A percentile compares a stretch with the other conserved stretches of the same genome.
These are phyloP conservation scores for Pilobolus umbonatus DNA, from an alignment of 192 early-diverging fungal species.

Conservation along the genomic window DNA sequence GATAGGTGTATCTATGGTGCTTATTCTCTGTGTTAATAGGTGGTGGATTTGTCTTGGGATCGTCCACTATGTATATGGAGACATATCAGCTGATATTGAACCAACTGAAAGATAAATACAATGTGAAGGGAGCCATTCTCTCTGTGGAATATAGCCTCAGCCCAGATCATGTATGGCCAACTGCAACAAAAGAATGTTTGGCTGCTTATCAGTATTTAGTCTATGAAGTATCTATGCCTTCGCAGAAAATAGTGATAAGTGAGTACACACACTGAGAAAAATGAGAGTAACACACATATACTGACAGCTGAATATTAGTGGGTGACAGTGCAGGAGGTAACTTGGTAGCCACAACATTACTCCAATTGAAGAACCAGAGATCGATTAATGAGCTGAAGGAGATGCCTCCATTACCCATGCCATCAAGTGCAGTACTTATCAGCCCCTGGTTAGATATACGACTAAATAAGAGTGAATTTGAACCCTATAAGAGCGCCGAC, in stretches of 20 bases:
- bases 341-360: background rate
- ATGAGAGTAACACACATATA: background rate
- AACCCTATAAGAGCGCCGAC: background rate
- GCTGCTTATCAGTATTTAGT: conserved; percentile 13
- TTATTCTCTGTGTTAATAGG: background rate
- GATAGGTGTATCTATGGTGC: background rate
- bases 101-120: background rate
- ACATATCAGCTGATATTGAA: background rate
- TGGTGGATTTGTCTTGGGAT: conserved; percentile 11
- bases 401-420: conserved; percentile 1
- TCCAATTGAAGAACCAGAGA: background rate
- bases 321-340: conserved; percentile 22
- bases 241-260: background rate
- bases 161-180: conserved; percentile 10
- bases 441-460: conserved; percentile 11
- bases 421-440: conserved; percentile 7
- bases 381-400: background rate
- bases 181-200: background rate
- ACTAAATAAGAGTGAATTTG: background rate
- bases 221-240: background rate
- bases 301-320: background rate
- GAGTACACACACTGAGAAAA: no score
- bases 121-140: background rate
- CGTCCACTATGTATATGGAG: conserved; percentile 8
- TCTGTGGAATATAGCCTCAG: conserved; percentile 3